phyloP scores from a whole-genome alignment of 208 protist genomes.

The Zelonia costaricensis region DNA sequence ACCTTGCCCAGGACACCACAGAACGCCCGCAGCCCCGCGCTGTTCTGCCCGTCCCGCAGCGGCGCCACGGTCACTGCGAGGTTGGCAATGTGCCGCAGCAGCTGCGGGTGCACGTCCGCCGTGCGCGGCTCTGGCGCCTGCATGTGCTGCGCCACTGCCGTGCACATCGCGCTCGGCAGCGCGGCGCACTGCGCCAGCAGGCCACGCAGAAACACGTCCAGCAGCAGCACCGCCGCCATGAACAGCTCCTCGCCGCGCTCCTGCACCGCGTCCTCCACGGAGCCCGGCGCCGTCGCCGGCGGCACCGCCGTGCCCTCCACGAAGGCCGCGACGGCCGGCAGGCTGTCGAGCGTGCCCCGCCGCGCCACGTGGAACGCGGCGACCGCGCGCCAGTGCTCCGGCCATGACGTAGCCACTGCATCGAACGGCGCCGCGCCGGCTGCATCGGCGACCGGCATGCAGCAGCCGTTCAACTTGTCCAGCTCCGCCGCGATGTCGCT shows the following conservation, averaged over 20 bases:
- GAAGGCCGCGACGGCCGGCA: background rate
- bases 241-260: constrained; percentile 10
- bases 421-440: too few species aligned
- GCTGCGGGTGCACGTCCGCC: too few species aligned
- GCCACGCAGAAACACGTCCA: constrained; percentile 3
- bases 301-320: background rate
- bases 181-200: constrained; percentile 3
- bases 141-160: background rate
- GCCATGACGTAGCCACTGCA: too few species aligned
- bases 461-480: too few species aligned
- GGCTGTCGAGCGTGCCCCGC: background rate
- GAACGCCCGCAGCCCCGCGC: too few species aligned
- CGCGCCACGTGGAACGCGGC: background rate
- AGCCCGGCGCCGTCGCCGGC: background rate
- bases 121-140: too few species aligned
- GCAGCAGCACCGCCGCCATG: constrained; percentile 1
- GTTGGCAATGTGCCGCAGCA: too few species aligned
- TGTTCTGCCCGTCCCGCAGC: too few species aligned
- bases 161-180: background rate
- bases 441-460: too few species aligned
- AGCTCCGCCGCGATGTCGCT: too few species aligned
- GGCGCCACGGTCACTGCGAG: too few species aligned
- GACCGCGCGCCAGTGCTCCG: constrained; percentile 9
- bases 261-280: constrained; percentile 4
- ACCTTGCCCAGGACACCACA: too few species aligned